These are phyloP conservation scores for Neurospora sp. DNA, from an alignment of 495 filamentous ascomycete species.

Conservation along the genomic window DNA sequence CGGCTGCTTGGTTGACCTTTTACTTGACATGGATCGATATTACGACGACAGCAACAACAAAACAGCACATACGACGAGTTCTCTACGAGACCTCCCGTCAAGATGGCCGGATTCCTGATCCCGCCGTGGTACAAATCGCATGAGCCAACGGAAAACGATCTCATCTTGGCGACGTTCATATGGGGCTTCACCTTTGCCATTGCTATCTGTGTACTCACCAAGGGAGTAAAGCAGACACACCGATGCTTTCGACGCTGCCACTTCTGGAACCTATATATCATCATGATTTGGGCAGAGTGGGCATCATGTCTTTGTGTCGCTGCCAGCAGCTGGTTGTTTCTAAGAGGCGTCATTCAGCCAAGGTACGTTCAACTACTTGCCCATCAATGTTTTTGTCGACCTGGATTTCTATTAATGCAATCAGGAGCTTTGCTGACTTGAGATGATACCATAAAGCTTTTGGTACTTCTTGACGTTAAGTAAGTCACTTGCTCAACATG, in stretches of 20 bases:
- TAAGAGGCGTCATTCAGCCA: constrained; percentile 11
- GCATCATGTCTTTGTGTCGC: constrained; percentile 6
- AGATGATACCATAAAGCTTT: not conserved
- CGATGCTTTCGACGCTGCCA: constrained; percentile 8
- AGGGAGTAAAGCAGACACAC: constrained; percentile 18
- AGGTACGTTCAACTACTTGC: constrained; percentile 8
- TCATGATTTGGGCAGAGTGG: constrained; percentile 24
- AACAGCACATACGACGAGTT: not conserved
- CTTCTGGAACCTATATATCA: constrained; percentile 14
- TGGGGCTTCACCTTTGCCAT: constrained; percentile 20
- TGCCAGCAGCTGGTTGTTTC: constrained; percentile 18
- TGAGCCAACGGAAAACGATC: not conserved
- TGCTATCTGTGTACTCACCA: constrained; percentile 9
- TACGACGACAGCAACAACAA: not conserved
- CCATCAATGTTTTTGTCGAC: not conserved
- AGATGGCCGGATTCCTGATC: constrained; percentile 10
- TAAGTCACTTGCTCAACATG: constrained; percentile 3
- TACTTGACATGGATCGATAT: not conserved
- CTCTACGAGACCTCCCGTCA: not conserved
- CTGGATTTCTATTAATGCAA: not conserved
- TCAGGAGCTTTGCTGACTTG: not conserved
- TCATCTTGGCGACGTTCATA: constrained; percentile 20
- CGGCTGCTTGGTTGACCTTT: not conserved
- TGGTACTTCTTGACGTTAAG: constrained; percentile 15
- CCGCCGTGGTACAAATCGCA: constrained; percentile 13